Conservation (phyloP, 2,329 filamentous ascomycete genomes). For the Orbilia ellipsospora region DNA sequence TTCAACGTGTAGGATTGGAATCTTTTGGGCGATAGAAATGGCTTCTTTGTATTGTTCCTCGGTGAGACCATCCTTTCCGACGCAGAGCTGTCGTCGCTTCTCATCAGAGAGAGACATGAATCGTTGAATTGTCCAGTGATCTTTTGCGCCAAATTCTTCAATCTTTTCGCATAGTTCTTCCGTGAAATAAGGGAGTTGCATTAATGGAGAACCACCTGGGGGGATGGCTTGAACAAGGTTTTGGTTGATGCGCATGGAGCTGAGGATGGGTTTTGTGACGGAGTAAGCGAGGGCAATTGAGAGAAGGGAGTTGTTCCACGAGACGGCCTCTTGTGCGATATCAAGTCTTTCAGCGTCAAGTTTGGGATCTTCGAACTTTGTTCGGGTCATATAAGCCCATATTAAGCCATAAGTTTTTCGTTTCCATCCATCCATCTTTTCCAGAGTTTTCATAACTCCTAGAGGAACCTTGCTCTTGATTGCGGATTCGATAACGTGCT, state of each 20-base stretch:
- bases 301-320: conserved; percentile 85
- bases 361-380: conserved; percentile 79
- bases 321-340: conserved; percentile 84
- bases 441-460: conserved; percentile 64
- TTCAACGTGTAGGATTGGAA: conserved; percentile 84
- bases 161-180: conserved; percentile 73
- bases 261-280: conserved; percentile 81
- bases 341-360: conserved; percentile 77
- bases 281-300: conserved; percentile 89
- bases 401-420: conserved; percentile 88
- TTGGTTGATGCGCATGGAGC: conserved; percentile 84
- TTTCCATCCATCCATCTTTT: conserved; percentile 76
- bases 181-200: conserved; percentile 90
- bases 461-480: conserved; percentile 58
- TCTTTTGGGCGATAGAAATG: conserved; percentile 80
- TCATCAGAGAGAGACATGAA: conserved; percentile 87
- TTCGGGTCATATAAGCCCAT: conserved; percentile 92
- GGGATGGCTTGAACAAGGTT: conserved; percentile 88
- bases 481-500: conserved; percentile 58
- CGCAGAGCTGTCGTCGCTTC: conserved; percentile 76
- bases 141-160: conserved; percentile 77
- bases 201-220: conserved; percentile 83
- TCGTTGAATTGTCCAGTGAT: conserved; percentile 81
- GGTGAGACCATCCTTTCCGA: conserved; percentile 76
- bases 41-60: conserved; percentile 81